A percentile compares a stretch with the other conserved stretches of the same genome.
Conservation (phyloP, 352 stramenopile genomes). For the Phytophthora pisi region DNA sequence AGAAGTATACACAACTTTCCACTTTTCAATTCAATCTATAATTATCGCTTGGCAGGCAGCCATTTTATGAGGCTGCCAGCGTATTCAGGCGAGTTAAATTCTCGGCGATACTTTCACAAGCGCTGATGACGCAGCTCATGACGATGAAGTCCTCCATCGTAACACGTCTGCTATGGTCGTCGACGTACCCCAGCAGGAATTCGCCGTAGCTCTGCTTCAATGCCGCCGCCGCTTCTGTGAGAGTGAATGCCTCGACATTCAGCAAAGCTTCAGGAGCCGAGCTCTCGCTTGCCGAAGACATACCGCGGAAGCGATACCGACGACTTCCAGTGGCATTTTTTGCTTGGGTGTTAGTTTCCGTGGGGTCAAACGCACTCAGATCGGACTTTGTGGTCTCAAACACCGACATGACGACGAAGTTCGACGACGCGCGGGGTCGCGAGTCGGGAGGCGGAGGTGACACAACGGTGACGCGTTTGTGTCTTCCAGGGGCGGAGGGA, state of each 20-base stretch:
- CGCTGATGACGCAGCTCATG: slow-evolving; percentile 75
- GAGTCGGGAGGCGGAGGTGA: slow-evolving; percentile 13
- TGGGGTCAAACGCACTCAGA: slow-evolving; percentile 12
- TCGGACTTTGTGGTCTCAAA: slow-evolving; percentile 27
- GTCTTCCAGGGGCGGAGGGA: slow-evolving; percentile 7
- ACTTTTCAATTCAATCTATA: slow-evolving; percentile 2
- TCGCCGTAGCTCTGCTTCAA: slow-evolving; percentile 66
- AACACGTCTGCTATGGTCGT: slow-evolving; percentile 37
- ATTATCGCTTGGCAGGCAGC: not conserved
- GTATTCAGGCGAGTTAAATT: slow-evolving; percentile 62
- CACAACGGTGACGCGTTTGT: slow-evolving; percentile 20
- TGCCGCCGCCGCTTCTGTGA: slow-evolving; percentile 50
- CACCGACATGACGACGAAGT: slow-evolving; percentile 39
- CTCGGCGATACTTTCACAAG: slow-evolving; percentile 62
- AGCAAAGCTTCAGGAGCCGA: slow-evolving; percentile 49
- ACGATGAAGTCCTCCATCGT: slow-evolving; percentile 73
- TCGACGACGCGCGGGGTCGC: slow-evolving; percentile 19
- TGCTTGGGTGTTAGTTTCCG: slow-evolving; percentile 1
- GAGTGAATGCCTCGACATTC: slow-evolving; percentile 66
- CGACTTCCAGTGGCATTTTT: slow-evolving; percentile 2
- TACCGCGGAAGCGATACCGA: slow-evolving; percentile 27
- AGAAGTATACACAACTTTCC: not conserved
- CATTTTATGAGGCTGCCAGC: slow-evolving; percentile 53
- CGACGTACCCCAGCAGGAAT: slow-evolving; percentile 47
- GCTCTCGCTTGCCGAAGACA: slow-evolving; percentile 39